Percentiles rank a stretch among this genome's conserved stretches.
Conservation (phyloP, 78 protist genomes). For the Andalucia godoyi region DNA sequence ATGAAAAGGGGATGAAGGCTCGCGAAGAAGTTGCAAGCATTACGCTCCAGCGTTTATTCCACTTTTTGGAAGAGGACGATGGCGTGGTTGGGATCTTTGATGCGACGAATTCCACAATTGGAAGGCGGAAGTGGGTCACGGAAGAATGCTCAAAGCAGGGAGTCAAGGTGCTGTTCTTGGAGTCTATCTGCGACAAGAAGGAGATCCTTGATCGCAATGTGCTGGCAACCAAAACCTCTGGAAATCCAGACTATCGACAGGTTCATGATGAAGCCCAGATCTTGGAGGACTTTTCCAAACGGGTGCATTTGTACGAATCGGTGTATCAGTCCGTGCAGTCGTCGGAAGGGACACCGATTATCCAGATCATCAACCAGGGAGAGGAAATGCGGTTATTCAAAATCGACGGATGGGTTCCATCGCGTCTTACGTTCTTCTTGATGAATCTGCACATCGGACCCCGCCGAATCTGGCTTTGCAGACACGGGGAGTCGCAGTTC, state of each 20-base stretch:
- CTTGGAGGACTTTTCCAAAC: background rate
- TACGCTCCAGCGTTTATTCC: constrained; percentile 6
- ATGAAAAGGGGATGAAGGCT: constrained; percentile 46
- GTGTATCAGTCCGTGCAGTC: background rate
- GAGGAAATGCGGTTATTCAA: constrained; percentile 32
- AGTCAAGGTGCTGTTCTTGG: constrained; percentile 1
- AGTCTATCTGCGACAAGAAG: constrained; percentile 29
- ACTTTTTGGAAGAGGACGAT: constrained; percentile 3
- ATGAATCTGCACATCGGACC: constrained; percentile 63
- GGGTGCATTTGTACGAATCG: background rate
- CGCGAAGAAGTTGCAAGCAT: constrained; percentile 2
- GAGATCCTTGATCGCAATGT: constrained; percentile 44
- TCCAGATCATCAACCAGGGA: constrained; percentile 47
- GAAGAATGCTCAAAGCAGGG: constrained; percentile 3
- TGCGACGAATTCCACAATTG: constrained; percentile 58
- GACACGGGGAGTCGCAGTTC: constrained; percentile 82
- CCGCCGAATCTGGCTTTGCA: constrained; percentile 57
- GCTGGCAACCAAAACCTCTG: constrained; percentile 28
- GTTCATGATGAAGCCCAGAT: background rate
- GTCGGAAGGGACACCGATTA: constrained; percentile 11
- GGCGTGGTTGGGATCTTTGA: constrained; percentile 63
- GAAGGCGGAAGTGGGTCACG: constrained; percentile 28
- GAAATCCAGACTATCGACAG: background rate
- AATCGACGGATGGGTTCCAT: constrained; percentile 54
- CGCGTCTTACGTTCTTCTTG: constrained; percentile 48